Base-by-base conservation (phyloP, 148 eudicot genomes). In the Rhododendron griersonianum region DNA sequence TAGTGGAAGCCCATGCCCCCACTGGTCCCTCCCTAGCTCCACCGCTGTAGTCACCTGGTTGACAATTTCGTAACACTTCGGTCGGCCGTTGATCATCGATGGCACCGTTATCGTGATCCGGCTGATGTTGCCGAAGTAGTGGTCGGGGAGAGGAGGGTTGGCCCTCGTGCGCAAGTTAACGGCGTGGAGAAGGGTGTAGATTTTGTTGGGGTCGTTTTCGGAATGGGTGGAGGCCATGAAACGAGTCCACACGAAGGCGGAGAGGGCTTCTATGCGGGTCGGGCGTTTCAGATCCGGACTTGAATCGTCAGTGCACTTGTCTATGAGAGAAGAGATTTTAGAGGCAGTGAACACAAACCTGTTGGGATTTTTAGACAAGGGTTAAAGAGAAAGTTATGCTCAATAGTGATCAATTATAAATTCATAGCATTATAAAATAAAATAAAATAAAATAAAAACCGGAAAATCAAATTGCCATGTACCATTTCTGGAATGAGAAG, bases 61-160 rank as follows among this genome's bases (percentile, higher is more conserved):
- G 14, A 89, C 47, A 16, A 81, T 74, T 8, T 80, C 89, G 2
- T 13, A 19, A 18, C 86, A 13, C 19, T 33, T 25, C 1, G 6
- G 65, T 57, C 76, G n/a, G 19, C 37, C 2, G 7, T 48, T 1
- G 6, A 55, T 79, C 10, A 37, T 9, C 1, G 86, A 1, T 21
- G 84, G 86, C 19, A 59, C 84, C 2, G 51, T 48, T 19, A 82
- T 73, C 0, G 87, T 86, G 7, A 48, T 55, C 7, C 86, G 73
- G 7, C 37, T 3, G 51, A 86, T 78, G 47, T 90, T 90, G 2
- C 91, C 91, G 11, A 81, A 90, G 80, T 88, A 86, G 44, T 86
- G 83, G 2, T 86, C 69, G 0, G 76, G 15, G 57, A 63, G 41
- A 0, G 89, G 87, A 0, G 63, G 69, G 14, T 55, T 83, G 16